Base-by-base conservation (phyloP, 208 protist species). In the Crithidia acanthocephali region DNA sequence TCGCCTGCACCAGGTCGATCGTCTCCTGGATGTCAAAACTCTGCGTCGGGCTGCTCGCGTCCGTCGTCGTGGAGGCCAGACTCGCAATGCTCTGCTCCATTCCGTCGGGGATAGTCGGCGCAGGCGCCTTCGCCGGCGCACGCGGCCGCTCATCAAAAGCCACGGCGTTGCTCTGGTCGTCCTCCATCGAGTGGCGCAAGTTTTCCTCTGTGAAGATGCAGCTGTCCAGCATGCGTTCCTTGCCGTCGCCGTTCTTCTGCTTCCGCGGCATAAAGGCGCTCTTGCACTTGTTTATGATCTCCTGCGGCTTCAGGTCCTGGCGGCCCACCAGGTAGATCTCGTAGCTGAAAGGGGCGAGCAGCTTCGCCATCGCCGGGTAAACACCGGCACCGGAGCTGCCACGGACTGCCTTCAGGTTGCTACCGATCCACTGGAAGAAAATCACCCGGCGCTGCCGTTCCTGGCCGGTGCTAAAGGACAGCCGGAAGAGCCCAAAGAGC, bases 381-480 rank as follows among this genome's bases (percentile, higher is more conserved):
- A 93, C 63, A 11, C 79, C 83, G 0, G 59, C 7, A 15, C 59
- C 47, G 11, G 75, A 48, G 15, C 35, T 23, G n/a, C 69, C 28
- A 10, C 83, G 73, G 27, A 93, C 81, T 8, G 82, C 56, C 45
- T 78, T 79, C 18, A 91, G 72, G 33, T 87, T 83, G 61, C 71
- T 88, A 30, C 91, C 91, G 60, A 93, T 93, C 84, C 87, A 96
- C 74, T 93, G 88, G 76, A 96, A 90, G 68, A 91, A 92, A 25
- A 96, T 86, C 18, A 93, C 67, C 2, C 85, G 83, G 15, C 81
- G 77, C 65, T 86, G 56, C 1, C 80, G 69, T 18, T 76, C 62
- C 22, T 80, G 48, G 33, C 76, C 72, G 28, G 44, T 78, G 50
- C 72, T 80, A 68, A 96, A 85, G 45, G 85, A 79, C 8, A 94